A percentile compares a stretch with the other conserved stretches of the same genome.
phyloP scores from a whole-genome alignment of 1,284 basidiomycete genomes.

The Tausonia pullulans region DNA sequence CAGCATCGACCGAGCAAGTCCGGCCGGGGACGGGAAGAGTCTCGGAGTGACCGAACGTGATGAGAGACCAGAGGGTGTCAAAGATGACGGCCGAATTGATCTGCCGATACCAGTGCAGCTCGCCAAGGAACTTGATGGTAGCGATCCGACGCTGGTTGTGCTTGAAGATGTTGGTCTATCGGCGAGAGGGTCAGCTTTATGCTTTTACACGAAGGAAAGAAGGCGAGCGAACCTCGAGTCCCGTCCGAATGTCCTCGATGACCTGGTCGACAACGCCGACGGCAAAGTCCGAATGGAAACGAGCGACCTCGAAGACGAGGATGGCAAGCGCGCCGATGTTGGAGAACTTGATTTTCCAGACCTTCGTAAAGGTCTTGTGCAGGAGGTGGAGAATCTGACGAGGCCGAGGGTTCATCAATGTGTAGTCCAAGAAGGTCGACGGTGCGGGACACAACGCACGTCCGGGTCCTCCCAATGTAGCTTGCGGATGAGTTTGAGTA shows the following conservation, averaged over 20 bases:
- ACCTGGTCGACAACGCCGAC: constrained; percentile 87
- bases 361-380: constrained; percentile 79
- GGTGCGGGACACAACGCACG: constrained; percentile 25
- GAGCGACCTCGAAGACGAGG: constrained; percentile 82
- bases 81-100: constrained; percentile 81
- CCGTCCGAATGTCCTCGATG: constrained; percentile 78
- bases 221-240: constrained; percentile 51
- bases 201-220: background rate
- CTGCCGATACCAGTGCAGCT: constrained; percentile 93
- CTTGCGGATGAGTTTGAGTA: constrained; percentile 80
- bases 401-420: background rate
- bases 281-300: constrained; percentile 81
- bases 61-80: constrained; percentile 84
- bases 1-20: constrained; percentile 67
- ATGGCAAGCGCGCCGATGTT: constrained; percentile 88
- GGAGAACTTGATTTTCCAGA: constrained; percentile 90
- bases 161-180: constrained; percentile 75
- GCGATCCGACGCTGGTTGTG: constrained; percentile 88
- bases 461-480: constrained; percentile 82
- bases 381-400: constrained; percentile 31
- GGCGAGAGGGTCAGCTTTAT: background rate
- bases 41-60: constrained; percentile 92
- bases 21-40: constrained; percentile 77
- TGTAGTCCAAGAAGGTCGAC: background rate
- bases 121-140: constrained; percentile 85